Base-by-base conservation (phyloP, 148 eudicot genomes). In the Drosera capensis region DNA sequence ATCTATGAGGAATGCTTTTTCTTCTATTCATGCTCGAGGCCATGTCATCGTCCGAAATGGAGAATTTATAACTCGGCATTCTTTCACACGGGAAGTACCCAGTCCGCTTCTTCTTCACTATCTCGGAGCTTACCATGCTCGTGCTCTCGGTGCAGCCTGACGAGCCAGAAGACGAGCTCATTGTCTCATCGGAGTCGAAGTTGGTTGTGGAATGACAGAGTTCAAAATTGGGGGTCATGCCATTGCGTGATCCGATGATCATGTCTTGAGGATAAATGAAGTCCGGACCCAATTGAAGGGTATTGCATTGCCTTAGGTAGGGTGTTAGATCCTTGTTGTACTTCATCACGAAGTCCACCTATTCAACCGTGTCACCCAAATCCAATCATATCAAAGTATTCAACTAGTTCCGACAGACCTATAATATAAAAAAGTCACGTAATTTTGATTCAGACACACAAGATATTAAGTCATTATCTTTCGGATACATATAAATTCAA, bases 1-100 rank as follows among this genome's bases (percentile, higher is more conserved):
- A 88, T 59, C 97, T 75, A 54, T 75, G 97, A 17, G 97, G 97
- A 51, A 80, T 66, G 36, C 97, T 72, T 73, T 88, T 88, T 68
- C 94, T 78, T 73, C 97, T 70, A 60, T 72, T 88, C 66, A 84
- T 83, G 72, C 92, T 78, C 25, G 83, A 71, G 22, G 92, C 86
- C 81, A 88, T 84, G 64, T 80, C 92, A 40, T 88, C 84, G n/a
- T 84, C 86, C 7, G 74, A 64, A 18, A 78, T 71, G 52, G 60
- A 56, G 43, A 23, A n/a, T n/a, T n/a, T n/a, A n/a, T n/a, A n/a
- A n/a, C n/a, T n/a, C n/a, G n/a, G n/a, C n/a, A n/a, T n/a, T n/a
- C n/a, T n/a, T n/a, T n/a, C n/a, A n/a, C n/a, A n/a, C n/a, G n/a
- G n/a, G n/a, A n/a, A 77, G 6, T 77, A 19, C 0, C 83, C 80